Percentiles rank a stretch among this genome's conserved stretches.
These are phyloP conservation scores for Monosporascus sp. DNA, from an alignment of 2,329 filamentous ascomycete genomes.

Conservation along the genomic window DNA sequence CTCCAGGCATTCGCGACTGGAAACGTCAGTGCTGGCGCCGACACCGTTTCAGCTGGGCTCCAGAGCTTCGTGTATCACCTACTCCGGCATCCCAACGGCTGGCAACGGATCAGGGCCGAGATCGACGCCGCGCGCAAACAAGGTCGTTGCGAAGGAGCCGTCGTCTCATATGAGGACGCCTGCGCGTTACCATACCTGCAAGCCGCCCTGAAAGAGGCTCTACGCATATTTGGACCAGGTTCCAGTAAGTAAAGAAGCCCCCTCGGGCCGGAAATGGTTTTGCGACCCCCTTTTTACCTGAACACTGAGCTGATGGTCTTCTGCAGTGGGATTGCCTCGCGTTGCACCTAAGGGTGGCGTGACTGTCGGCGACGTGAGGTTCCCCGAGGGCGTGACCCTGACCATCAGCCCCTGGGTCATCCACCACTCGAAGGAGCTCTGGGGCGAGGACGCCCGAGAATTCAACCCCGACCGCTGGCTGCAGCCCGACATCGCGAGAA, in stretches of 20 bases:
- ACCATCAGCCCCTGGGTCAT: conserved; percentile 4
- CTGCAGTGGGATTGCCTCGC: conserved; percentile 5
- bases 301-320: background rate
- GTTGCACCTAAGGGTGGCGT: conserved; percentile 8
- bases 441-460: conserved; percentile 5
- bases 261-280: no score
- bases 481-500: background rate
- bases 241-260: background rate
- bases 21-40: conserved; percentile 6
- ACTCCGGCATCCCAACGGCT: conserved; percentile 3
- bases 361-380: conserved; percentile 4
- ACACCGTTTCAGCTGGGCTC: conserved; percentile 4
- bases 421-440: conserved; percentile 4
- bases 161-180: conserved; percentile 12
- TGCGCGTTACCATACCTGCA: conserved; percentile 18
- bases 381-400: conserved; percentile 6
- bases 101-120: conserved; percentile 5
- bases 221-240: conserved; percentile 18
- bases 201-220: conserved; percentile 19
- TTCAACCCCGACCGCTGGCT: conserved; percentile 11
- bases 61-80: conserved; percentile 6
- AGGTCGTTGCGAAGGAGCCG: conserved; percentile 3
- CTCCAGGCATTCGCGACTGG: conserved; percentile 1
- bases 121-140: conserved; percentile 6
- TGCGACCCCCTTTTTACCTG: no score